A percentile compares a stretch with the other conserved stretches of the same genome.
Evolutionary conservation across 2,329 filamentous ascomycete species (phyloP).

Genomic region (Ceratocystis eucalypticola): DNA sequence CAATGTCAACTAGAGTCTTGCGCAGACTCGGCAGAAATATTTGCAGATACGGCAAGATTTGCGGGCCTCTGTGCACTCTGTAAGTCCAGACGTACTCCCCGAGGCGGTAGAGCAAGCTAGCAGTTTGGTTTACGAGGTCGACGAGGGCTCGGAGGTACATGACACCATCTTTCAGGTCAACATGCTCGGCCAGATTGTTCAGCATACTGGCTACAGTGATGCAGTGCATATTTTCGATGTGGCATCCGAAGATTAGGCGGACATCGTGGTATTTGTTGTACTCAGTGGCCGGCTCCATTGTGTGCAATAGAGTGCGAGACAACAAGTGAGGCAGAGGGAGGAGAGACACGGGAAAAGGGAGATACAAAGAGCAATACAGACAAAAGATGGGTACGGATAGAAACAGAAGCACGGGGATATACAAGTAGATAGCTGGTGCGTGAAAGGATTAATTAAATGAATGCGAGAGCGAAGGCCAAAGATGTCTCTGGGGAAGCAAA

Average conservation of each 20-base stretch:
- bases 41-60: constrained; percentile 32
- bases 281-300: not conserved
- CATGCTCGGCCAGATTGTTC: not conserved
- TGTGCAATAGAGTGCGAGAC: not conserved
- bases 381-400: not conserved
- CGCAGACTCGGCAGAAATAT: constrained; percentile 43
- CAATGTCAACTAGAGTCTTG: constrained; percentile 41
- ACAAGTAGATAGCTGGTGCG: not conserved
- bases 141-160: not conserved
- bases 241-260: not conserved
- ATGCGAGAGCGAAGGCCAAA: not conserved
- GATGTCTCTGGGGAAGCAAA: not conserved
- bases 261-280: not conserved
- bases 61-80: not conserved
- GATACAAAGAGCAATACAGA: not conserved
- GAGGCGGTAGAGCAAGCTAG: not conserved
- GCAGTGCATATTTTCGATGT: not conserved
- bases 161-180: not conserved
- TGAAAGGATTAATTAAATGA: not conserved
- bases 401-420: not conserved
- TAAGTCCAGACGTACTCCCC: not conserved
- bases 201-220: not conserved
- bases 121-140: not conserved
- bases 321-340: not conserved
- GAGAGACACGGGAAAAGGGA: not conserved